A percentile compares a stretch with the other conserved stretches of the same genome.
Evolutionary conservation across 164 flowering plant species (phyloP).

Genomic region (Stephania japonica): DNA sequence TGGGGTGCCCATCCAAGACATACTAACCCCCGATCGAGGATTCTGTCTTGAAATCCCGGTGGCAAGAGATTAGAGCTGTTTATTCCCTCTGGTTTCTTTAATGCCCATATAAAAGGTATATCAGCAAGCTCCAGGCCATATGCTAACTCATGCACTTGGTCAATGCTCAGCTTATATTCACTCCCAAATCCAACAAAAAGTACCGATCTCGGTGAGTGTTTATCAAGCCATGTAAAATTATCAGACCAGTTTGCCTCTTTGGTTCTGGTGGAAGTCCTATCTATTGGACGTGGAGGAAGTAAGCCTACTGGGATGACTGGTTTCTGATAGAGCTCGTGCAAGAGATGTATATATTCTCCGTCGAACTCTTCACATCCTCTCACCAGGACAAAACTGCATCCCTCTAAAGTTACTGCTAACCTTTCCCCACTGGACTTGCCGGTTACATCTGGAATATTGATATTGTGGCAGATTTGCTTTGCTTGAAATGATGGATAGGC

Average conservation of each 20-base stretch:
- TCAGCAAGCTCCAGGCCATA: slow-evolving; percentile 23
- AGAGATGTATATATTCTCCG: slow-evolving; percentile 22
- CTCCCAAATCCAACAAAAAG: slow-evolving; percentile 8
- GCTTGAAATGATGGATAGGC: slow-evolving; percentile 20
- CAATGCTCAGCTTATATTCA: background rate
- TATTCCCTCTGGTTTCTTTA: slow-evolving; percentile 21
- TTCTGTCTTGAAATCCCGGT: slow-evolving; percentile 15
- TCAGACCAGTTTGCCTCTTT: background rate
- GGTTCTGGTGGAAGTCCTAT: background rate
- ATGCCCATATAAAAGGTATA: slow-evolving; percentile 33
- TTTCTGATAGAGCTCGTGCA: slow-evolving; percentile 14
- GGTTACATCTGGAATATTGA: slow-evolving; percentile 9
- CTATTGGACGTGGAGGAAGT: slow-evolving; percentile 24
- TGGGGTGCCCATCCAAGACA: slow-evolving; percentile 35
- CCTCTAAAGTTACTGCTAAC: background rate
- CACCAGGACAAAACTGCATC: slow-evolving; percentile 14
- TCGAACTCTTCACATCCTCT: slow-evolving; percentile 32
- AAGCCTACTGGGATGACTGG: slow-evolving; percentile 35
- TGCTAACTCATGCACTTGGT: slow-evolving; percentile 33
- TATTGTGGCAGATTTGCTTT: background rate
- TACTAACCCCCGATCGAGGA: slow-evolving; percentile 17
- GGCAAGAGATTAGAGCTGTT: slow-evolving; percentile 4
- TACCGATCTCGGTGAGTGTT: background rate
- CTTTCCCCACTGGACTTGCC: slow-evolving; percentile 14
- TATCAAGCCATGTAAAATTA: slow-evolving; percentile 2